These are phyloP conservation scores for Hirsutella thompsonii DNA, from an alignment of 2,329 filamentous ascomycete genomes.

Conservation along the genomic window DNA sequence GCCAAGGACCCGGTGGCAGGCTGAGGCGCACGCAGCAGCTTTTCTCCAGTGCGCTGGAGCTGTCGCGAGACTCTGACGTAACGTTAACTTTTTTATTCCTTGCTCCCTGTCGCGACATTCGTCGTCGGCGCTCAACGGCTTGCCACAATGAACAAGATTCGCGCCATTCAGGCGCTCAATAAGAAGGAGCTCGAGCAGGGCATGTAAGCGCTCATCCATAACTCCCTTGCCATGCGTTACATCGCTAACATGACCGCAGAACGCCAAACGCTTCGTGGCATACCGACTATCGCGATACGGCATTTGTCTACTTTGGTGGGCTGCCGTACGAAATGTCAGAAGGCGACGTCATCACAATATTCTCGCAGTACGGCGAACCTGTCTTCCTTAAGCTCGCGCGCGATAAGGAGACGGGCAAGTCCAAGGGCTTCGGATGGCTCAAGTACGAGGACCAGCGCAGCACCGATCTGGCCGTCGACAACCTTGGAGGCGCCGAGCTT, in stretches of 20 bases:
- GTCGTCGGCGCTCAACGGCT: background rate
- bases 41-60: background rate
- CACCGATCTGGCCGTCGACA: slow-evolving; percentile 91
- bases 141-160: slow-evolving; percentile 76
- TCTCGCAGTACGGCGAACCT: slow-evolving; percentile 93
- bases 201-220: slow-evolving; percentile 38
- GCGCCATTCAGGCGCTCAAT: slow-evolving; percentile 84
- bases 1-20: too few relatives aligned
- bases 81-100: too few relatives aligned
- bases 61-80: too few relatives aligned
- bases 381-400: slow-evolving; percentile 84
- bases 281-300: slow-evolving; percentile 92
- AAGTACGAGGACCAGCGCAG: slow-evolving; percentile 98
- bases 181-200: slow-evolving; percentile 87
- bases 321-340: slow-evolving; percentile 87
- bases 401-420: slow-evolving; percentile 94
- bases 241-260: slow-evolving; percentile 35
- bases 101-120: background rate
- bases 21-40: too few relatives aligned
- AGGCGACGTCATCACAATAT: slow-evolving; percentile 91
- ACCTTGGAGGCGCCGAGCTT: slow-evolving; percentile 76
- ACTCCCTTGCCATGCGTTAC: too few relatives aligned
- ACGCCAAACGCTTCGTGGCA: slow-evolving; percentile 88
- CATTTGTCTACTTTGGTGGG: slow-evolving; percentile 92
- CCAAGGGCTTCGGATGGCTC: slow-evolving; percentile 85